Evolutionary conservation across 108 stramenopile genomes (phyloP).

Genomic region (Hondaea fermentalgiana): DNA sequence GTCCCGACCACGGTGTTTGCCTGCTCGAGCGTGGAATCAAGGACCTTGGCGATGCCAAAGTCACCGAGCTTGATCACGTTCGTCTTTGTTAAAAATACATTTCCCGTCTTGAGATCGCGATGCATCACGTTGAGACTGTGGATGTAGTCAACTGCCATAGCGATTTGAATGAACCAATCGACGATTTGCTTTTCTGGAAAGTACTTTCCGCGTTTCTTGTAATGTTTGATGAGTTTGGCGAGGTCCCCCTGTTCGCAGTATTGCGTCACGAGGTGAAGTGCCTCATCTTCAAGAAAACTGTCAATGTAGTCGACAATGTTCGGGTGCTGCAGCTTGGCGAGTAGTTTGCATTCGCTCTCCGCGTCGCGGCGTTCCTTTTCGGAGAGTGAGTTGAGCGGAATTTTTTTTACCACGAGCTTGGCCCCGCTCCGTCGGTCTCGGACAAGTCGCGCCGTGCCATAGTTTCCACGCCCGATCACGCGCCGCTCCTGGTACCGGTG

Average conservation of each 20-base stretch:
- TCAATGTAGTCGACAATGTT: conserved; percentile 28
- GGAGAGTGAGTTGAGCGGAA: background rate
- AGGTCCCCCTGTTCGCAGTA: conserved; percentile 34
- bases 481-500: background rate
- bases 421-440: background rate
- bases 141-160: conserved; percentile 36
- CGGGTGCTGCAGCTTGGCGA: conserved; percentile 18
- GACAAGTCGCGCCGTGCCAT: background rate
- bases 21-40: conserved; percentile 29
- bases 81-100: conserved; percentile 48
- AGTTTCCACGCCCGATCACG: conserved; percentile 16
- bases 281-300: background rate
- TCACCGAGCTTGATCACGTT: conserved; percentile 39
- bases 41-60: conserved; percentile 39
- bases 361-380: background rate
- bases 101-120: conserved; percentile 47
- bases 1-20: conserved; percentile 44
- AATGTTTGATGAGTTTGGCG: background rate
- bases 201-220: background rate
- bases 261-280: conserved; percentile 31
- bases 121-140: conserved; percentile 40
- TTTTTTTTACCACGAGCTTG: background rate
- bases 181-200: conserved; percentile 17
- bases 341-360: conserved; percentile 8
- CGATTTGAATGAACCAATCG: conserved; percentile 40